Base-by-base conservation (phyloP, 192 early-diverging fungal species). In the Spizellomyces punctatus region DNA sequence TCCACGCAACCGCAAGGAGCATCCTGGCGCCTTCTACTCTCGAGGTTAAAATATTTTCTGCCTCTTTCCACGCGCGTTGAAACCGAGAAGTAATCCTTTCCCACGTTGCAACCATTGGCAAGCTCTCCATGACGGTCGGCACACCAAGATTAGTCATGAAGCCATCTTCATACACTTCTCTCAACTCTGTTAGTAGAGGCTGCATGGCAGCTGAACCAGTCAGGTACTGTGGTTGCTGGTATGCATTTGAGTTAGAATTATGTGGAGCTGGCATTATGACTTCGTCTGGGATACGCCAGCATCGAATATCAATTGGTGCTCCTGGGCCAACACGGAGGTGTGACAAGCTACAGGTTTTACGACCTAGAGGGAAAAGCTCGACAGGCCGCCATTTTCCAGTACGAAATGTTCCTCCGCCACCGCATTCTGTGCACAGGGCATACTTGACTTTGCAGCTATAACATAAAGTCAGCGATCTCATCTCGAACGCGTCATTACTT, bases 401-500 rank as follows among this genome's bases (percentile, higher is more conserved):
- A 5, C 83, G 73, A 22, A 52, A 62, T 46, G 82, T 83, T 7
- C 83, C 83, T 17, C 83, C 83, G 27, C 83, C 79, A 16, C 83
- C 83, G 58, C 83, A 85, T 79, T 85, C 81, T 36, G 75, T 73
- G 65, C 83, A 82, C 36, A 85, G 79, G 52, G 79, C 64, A 64
- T 85, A 82, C 54, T 66, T 78, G 27, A 49, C 49, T 14, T 67
- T 46, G 65, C 84, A 36, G 27, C 27, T 36, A 36, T 36, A 0
- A 36, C 27, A 36, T 36, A 36, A 36, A 36, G 27, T 36, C 27
- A 36, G 27, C 27, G 27, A 36, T 3, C 0, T 36, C 27, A 36
- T 36, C 27, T 36, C 27, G 27, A 3, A 36, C 27, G 27, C 27
- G 27, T 36, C 27, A 36, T 36, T 36, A 36, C 27, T 36, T 3